A percentile compares a stretch with the other conserved stretches of the same genome.
Conservation (phyloP, 441 rosid genomes). For the Populus tomentosa region DNA sequence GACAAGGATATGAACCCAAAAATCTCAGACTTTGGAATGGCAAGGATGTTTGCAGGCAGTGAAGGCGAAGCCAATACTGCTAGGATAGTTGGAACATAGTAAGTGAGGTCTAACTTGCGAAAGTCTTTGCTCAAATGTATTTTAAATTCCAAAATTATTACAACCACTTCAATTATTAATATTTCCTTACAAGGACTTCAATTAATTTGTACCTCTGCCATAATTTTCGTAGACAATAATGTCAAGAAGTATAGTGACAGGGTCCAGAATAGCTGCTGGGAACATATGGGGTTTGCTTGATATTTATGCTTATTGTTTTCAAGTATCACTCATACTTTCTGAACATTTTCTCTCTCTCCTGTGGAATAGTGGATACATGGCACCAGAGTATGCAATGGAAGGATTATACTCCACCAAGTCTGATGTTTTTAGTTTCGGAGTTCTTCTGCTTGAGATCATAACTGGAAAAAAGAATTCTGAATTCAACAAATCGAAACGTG, state of each 20-base stretch:
- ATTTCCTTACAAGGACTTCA: not conserved
- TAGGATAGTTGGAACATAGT: conserved; percentile 42
- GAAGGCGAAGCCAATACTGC: conserved; percentile 8
- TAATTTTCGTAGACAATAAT: not conserved
- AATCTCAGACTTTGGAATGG: no score
- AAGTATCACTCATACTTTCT: not conserved
- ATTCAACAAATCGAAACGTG: conserved; percentile 14
- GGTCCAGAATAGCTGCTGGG: not conserved
- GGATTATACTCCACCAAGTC: no score
- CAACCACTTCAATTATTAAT: not conserved
- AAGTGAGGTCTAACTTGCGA: conserved; percentile 3
- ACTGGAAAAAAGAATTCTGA: conserved; percentile 28
- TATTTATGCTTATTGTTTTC: no score
- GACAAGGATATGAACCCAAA: no score
- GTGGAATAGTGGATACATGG: conserved; percentile 8
- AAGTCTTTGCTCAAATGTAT: not conserved
- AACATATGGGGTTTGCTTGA: not conserved
- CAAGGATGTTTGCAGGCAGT: no score
- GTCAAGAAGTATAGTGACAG: not conserved
- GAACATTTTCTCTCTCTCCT: not conserved
- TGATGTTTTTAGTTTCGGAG: conserved; percentile 20
- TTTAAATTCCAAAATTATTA: not conserved
- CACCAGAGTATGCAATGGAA: no score
- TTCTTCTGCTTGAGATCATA: conserved; percentile 45
- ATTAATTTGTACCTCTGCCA: no score